phyloP scores from a whole-genome alignment of 305 asterid species.

The Solanum chacoense region DNA sequence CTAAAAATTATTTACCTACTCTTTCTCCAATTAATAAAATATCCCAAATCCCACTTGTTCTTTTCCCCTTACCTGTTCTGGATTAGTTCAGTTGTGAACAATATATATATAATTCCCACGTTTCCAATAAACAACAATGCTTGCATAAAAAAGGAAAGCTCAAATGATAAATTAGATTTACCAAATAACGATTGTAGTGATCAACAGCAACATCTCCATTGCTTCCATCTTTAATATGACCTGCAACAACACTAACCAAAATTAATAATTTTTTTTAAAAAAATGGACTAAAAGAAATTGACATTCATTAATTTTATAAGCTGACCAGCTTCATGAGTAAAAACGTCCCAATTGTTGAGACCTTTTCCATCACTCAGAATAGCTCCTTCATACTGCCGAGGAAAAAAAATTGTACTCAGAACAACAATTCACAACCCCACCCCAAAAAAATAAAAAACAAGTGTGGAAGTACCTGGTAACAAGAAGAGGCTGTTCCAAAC shows the following conservation, averaged over 20 bases:
- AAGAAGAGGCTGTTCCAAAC: conserved; percentile 5
- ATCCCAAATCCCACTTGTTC: too few relatives aligned
- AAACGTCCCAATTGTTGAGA: conserved; percentile 52
- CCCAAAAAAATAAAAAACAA: neutral
- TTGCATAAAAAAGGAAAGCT: neutral
- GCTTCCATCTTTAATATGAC: conserved; percentile 43
- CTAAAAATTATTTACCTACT: too few relatives aligned
- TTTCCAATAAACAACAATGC: neutral
- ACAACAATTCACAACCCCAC: neutral
- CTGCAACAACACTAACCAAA: conserved; percentile 11
- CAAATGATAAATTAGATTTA: neutral
- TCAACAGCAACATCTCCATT: conserved; percentile 58
- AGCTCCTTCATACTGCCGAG: conserved; percentile 54
- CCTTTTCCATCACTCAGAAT: conserved; percentile 43
- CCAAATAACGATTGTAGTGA: conserved; percentile 52
- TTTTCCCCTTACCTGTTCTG: too few relatives aligned
- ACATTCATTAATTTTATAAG: too few relatives aligned
- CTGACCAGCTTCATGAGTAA: conserved; percentile 25
- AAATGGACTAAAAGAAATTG: too few relatives aligned
- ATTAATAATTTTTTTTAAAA: neutral
- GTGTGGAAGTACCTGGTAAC: neutral
- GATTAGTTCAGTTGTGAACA: too few relatives aligned
- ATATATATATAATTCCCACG: too few relatives aligned
- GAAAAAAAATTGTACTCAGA: neutral
- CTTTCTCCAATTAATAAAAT: too few relatives aligned